Conservation (phyloP, 2,329 filamentous ascomycete species). For the Biscogniauxia marginata region DNA sequence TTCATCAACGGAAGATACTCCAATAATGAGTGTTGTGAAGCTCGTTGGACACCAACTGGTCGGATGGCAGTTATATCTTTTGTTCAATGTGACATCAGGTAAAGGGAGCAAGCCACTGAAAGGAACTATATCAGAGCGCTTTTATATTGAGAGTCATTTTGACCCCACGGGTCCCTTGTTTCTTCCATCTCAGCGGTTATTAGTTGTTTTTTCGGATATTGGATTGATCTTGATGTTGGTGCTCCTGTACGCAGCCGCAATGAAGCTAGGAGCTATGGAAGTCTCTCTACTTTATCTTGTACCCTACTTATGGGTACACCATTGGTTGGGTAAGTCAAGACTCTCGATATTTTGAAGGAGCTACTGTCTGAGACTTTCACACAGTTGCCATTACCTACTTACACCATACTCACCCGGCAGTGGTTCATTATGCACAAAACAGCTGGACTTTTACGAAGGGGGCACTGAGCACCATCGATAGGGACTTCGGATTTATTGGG, state of each 20-base stretch:
- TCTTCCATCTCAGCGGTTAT: no score
- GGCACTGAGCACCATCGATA: conserved; percentile 61
- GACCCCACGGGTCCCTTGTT: conserved; percentile 62
- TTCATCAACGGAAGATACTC: conserved; percentile 60
- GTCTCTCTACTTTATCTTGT: no score
- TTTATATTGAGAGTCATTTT: conserved; percentile 61
- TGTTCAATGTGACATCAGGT: conserved; percentile 56
- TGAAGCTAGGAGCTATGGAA: no score
- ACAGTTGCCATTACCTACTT: conserved; percentile 72
- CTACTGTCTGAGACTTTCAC: conserved; percentile 20
- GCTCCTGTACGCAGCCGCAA: no score
- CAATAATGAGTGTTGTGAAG: conserved; percentile 53
- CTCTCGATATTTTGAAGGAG: neutral
- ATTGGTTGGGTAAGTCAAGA: conserved; percentile 60
- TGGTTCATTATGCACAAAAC: conserved; percentile 59
- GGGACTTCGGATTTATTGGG: conserved; percentile 63
- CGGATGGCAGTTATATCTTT: conserved; percentile 63
- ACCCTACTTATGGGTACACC: conserved; percentile 69
- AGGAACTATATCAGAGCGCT: conserved; percentile 40
- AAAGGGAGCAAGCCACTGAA: conserved; percentile 46
- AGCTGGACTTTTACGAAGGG: conserved; percentile 63
- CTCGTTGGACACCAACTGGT: conserved; percentile 62
- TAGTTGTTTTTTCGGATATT: no score
- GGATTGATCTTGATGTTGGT: no score
- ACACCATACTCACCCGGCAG: conserved; percentile 63